Conservation (phyloP, 345 rosid genomes). For the Capsella bursapastoris region DNA sequence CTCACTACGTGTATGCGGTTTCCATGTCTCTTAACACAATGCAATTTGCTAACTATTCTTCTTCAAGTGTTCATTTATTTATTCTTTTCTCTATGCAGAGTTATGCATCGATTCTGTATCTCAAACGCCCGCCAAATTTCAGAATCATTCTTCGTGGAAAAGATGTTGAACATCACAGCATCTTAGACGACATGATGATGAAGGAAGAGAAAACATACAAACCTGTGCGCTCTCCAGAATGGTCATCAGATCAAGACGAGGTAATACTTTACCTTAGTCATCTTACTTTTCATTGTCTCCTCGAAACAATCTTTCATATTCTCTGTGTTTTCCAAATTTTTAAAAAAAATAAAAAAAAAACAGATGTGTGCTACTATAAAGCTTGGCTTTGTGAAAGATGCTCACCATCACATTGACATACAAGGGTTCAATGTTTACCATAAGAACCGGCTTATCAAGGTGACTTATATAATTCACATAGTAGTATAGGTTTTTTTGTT, state of each 20-base stretch:
- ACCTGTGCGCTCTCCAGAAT: constrained; percentile 50
- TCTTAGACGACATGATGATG: constrained; percentile 68
- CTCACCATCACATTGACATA: constrained; percentile 64
- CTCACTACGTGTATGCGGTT: constrained; percentile 62
- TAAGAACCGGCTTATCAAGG: constrained; percentile 85
- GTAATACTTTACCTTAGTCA: constrained; percentile 21
- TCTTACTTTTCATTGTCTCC: constrained; percentile 9
- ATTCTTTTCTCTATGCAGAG: constrained; percentile 47
- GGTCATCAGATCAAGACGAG: constrained; percentile 40
- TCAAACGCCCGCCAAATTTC: constrained; percentile 60
- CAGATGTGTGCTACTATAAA: constrained; percentile 62
- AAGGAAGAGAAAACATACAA: constrained; percentile 49
- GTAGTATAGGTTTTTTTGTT: neutral
- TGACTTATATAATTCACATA: constrained; percentile 18
- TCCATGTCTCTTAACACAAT: constrained; percentile 13
- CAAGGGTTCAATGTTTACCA: constrained; percentile 89
- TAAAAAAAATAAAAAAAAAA: neutral
- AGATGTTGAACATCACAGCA: constrained; percentile 63
- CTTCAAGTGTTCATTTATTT: constrained; percentile 6
- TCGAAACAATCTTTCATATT: neutral
- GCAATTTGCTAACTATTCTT: neutral
- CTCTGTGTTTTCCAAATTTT: neutral
- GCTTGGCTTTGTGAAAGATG: constrained; percentile 89
- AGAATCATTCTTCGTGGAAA: constrained; percentile 60
- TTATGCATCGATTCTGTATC: constrained; percentile 83